A percentile compares a stretch with the other conserved stretches of the same genome.
phyloP scores from a whole-genome alignment of 2,329 filamentous ascomycete genomes.

The Sclerotinia nivalis region DNA sequence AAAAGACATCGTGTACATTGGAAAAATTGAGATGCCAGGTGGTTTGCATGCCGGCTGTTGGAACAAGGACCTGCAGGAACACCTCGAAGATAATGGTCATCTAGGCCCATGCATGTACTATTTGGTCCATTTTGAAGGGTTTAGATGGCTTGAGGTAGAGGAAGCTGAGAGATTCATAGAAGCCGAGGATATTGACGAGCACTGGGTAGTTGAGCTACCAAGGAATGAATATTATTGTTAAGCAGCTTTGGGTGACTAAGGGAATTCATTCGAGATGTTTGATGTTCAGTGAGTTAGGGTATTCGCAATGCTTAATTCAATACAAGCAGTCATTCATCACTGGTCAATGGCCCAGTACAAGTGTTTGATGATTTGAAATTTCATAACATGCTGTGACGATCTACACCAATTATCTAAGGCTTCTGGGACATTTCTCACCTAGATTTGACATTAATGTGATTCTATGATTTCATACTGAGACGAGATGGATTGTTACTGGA shows the following conservation, averaged over 20 bases:
- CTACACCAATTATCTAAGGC: background rate
- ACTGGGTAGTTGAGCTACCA: slow-evolving; percentile 9
- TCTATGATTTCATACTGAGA: background rate
- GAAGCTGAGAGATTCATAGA: background rate
- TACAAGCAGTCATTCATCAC: background rate
- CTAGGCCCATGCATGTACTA: background rate
- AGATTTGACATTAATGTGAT: background rate
- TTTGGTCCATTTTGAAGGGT: background rate
- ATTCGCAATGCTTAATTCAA: background rate
- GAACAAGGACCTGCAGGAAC: background rate
- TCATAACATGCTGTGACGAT: background rate
- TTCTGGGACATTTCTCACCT: background rate
- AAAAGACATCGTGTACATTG: background rate
- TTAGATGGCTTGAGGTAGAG: background rate
- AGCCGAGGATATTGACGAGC: background rate
- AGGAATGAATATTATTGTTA: background rate
- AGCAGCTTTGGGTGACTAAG: background rate
- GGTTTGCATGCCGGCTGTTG: background rate
- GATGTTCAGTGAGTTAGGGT: background rate
- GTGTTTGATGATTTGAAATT: background rate
- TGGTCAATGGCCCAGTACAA: background rate
- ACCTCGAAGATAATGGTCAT: background rate
- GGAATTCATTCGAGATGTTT: background rate
- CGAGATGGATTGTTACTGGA: too few species aligned
- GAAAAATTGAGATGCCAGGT: background rate